Conservation (phyloP, 129 eudicot genomes). For the Artemisia argyi region DNA sequence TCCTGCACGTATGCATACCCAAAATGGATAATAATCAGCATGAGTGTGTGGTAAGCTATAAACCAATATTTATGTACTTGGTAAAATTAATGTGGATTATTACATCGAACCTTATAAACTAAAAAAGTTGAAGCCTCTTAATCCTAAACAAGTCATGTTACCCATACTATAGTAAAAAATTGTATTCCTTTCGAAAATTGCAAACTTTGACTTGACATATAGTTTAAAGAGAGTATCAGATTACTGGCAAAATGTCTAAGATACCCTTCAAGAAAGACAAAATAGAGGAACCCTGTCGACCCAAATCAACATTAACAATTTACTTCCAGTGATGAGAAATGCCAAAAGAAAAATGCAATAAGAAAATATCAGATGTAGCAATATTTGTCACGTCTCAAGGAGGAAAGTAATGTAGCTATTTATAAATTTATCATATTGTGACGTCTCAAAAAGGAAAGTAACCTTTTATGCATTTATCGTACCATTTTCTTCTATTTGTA, state of each 20-base stretch:
- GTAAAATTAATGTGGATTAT: background rate
- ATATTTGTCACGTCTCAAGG: background rate
- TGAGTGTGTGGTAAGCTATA: background rate
- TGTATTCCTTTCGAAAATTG: background rate
- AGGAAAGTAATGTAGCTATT: background rate
- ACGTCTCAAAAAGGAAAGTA: background rate
- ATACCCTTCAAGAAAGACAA: conserved; percentile 2
- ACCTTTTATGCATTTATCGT: background rate
- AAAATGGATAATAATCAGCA: conserved; percentile 3
- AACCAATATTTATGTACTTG: too few species aligned
- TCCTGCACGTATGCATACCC: conserved; percentile 52
- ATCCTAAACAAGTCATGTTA: background rate
- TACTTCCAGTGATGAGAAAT: background rate
- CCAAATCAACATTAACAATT: background rate
- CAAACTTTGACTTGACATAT: background rate
- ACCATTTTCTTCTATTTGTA: background rate
- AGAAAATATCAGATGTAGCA: background rate
- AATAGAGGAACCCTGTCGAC: conserved; percentile 1
- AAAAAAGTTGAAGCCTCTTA: conserved; percentile 1
- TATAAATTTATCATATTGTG: background rate
- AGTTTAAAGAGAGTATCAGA: background rate
- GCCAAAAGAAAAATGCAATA: background rate
- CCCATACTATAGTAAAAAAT: background rate
- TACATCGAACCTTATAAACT: background rate
- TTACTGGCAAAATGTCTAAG: background rate